Percentiles rank a stretch among this genome's conserved stretches.
Evolutionary conservation across 371 early-diverging fungal genomes (phyloP).

Genomic region (Fennellomyces sp.): DNA sequence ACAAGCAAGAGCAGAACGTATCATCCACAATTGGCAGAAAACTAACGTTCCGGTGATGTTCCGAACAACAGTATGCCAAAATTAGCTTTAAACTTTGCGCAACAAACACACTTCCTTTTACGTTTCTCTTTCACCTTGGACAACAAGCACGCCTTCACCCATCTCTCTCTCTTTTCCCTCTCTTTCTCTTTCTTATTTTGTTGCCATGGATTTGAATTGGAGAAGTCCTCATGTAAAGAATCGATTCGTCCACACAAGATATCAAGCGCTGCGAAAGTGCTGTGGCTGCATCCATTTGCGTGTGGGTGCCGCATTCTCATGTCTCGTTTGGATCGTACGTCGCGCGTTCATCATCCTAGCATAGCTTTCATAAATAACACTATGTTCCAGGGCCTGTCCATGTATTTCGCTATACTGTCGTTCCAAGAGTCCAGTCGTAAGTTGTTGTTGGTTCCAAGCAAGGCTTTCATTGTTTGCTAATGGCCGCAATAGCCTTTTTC

Average conservation of each 20-base stretch:
- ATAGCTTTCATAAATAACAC: background rate
- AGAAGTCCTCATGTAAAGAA: conserved; percentile 13
- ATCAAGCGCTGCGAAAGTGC: conserved; percentile 37
- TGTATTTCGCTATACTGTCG: conserved; percentile 51
- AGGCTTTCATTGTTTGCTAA: background rate
- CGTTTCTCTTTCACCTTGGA: background rate
- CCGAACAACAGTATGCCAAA: too few relatives aligned
- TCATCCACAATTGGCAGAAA: conserved; percentile 5
- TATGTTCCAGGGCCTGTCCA: conserved; percentile 30
- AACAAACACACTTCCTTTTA: background rate
- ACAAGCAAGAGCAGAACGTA: conserved; percentile 40
- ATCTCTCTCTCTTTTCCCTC: background rate
- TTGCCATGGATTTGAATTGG: background rate
- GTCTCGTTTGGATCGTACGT: conserved; percentile 49
- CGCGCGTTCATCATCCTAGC: background rate
- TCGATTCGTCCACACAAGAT: conserved; percentile 19
- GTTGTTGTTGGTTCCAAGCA: conserved; percentile 7
- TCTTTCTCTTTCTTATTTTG: background rate
- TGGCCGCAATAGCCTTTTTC: conserved; percentile 37
- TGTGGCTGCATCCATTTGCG: conserved; percentile 55
- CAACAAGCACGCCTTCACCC: background rate
- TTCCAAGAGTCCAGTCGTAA: conserved; percentile 51
- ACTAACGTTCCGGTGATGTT: too few relatives aligned
- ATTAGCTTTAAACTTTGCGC: background rate
- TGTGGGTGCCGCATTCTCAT: conserved; percentile 35